Percentiles rank a stretch among this genome's conserved stretches.
Evolutionary conservation across 164 flowering plant genomes (phyloP).

Genomic region (Vitis labrusca): DNA sequence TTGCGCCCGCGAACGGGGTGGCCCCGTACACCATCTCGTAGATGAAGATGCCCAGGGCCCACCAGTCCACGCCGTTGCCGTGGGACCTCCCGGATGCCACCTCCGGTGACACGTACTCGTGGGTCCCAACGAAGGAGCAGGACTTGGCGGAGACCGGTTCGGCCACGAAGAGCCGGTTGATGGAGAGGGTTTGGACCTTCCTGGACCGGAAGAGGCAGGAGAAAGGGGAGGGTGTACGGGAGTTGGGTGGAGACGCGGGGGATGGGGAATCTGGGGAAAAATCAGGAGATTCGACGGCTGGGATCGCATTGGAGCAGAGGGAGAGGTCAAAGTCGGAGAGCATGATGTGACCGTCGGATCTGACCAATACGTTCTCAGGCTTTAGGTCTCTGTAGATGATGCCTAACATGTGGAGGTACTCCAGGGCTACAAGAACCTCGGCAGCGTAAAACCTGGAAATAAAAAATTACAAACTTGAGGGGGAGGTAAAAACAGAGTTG

Average conservation of each 20-base stretch:
- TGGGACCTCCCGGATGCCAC: constrained; percentile 75
- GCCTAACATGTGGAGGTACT: constrained; percentile 90
- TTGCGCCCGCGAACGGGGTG: constrained; percentile 70
- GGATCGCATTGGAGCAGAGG: constrained; percentile 59
- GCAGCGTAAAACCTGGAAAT: constrained; percentile 79
- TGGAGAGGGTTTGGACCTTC: constrained; percentile 47
- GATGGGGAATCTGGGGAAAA: constrained; percentile 33
- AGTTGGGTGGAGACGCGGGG: constrained; percentile 6
- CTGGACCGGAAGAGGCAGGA: constrained; percentile 58
- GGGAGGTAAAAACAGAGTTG: too few species aligned
- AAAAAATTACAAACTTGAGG: not conserved
- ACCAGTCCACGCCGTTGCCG: constrained; percentile 95
- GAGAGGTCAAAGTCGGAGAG: constrained; percentile 89
- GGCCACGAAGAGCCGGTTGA: constrained; percentile 62
- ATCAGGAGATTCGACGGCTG: constrained; percentile 60
- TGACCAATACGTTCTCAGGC: constrained; percentile 80
- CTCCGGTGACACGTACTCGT: constrained; percentile 92
- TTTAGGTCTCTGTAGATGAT: constrained; percentile 87
- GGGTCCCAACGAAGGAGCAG: constrained; percentile 87
- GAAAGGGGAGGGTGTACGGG: constrained; percentile 15
- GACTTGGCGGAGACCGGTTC: constrained; percentile 85
- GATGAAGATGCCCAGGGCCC: constrained; percentile 84
- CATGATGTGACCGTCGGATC: constrained; percentile 96
- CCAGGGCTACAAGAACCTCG: constrained; percentile 84
- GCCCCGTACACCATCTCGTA: constrained; percentile 86